A percentile compares a stretch with the other conserved stretches of the same genome.
These are phyloP conservation scores for Dictyostelium firmibasis DNA, from an alignment of 78 protist genomes.

Conservation along the genomic window DNA sequence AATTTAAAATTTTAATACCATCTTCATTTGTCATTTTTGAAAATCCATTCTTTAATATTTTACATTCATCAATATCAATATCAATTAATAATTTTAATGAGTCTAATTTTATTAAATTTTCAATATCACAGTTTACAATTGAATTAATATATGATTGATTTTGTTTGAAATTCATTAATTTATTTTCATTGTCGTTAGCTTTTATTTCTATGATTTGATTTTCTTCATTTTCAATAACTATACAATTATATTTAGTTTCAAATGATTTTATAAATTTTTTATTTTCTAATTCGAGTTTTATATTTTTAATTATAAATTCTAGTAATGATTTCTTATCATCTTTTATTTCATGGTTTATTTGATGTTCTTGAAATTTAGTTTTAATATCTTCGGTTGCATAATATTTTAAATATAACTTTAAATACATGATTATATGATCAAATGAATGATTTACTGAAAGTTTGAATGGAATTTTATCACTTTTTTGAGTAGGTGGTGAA, in stretches of 20 bases:
- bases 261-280: too few species aligned
- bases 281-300: too few species aligned
- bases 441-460: too few species aligned
- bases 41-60: background rate
- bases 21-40: background rate
- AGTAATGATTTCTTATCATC: too few species aligned
- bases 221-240: background rate
- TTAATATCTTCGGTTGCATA: background rate
- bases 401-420: too few species aligned
- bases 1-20: background rate
- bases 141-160: background rate
- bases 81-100: background rate
- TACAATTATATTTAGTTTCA: background rate
- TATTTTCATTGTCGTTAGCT: background rate
- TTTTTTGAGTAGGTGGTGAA: too few species aligned
- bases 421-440: too few species aligned
- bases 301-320: background rate
- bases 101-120: background rate
- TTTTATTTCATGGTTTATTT: too few species aligned
- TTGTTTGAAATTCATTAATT: background rate
- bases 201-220: too few species aligned
- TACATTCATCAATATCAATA: background rate
- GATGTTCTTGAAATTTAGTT: background rate
- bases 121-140: background rate
- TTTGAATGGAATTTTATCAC: too few species aligned